Evolutionary conservation across 2,329 filamentous ascomycete genomes (phyloP).

Genomic region (Raffaelea albimanens): DNA sequence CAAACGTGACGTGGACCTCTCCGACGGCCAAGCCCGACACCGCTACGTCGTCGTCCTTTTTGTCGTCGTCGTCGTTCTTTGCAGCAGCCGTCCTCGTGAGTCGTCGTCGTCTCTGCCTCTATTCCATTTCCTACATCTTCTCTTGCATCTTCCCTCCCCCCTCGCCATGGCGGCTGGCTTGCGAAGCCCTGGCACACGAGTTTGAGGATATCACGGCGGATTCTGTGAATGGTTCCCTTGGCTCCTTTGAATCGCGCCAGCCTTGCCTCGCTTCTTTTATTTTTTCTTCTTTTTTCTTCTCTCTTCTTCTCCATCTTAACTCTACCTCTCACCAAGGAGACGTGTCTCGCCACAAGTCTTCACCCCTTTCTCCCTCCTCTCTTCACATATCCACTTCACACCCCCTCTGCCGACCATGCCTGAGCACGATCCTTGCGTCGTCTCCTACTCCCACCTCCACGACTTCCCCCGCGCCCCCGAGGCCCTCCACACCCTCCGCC

Average conservation of each 20-base stretch:
- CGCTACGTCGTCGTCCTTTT: neutral
- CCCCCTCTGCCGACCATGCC: slow-evolving; percentile 21
- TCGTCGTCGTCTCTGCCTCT: too few relatives aligned
- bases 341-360: neutral
- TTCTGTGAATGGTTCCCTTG: too few relatives aligned
- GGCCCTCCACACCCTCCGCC: slow-evolving; percentile 56
- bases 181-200: too few relatives aligned
- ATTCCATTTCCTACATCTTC: too few relatives aligned
- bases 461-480: slow-evolving; percentile 37
- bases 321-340: too few relatives aligned
- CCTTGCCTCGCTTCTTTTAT: neutral
- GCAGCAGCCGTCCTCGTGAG: neutral
- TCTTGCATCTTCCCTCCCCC: too few relatives aligned
- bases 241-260: too few relatives aligned
- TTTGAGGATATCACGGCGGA: too few relatives aligned
- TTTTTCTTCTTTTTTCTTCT: neutral
- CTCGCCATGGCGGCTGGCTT: too few relatives aligned
- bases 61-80: neutral
- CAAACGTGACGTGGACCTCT: too few relatives aligned
- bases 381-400: neutral
- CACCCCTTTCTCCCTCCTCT: neutral
- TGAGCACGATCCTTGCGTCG: slow-evolving; percentile 35
- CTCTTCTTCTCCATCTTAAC: neutral
- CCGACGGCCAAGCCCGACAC: too few relatives aligned
- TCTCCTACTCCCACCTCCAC: slow-evolving; percentile 39